Evolutionary conservation across 352 stramenopile genomes (phyloP), one percentile per base, ranked within the genome.

Genomic region (Phytopythium montanum): DNA sequence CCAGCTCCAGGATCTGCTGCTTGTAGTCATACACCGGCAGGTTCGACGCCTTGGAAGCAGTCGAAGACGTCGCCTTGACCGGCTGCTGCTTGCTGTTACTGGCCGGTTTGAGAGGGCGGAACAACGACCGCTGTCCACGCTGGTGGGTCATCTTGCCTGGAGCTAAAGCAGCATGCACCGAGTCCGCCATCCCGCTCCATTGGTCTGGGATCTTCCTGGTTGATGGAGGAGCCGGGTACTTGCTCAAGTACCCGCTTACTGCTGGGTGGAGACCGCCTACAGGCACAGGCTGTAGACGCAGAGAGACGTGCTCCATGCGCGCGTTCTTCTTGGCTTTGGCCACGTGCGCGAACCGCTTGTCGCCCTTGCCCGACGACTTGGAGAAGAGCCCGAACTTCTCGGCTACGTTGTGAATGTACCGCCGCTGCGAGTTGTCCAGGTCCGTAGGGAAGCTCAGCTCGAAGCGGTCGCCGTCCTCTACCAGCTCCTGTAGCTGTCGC

Each of bases 241-340:
- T 64, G 19, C 60, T 50, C 36, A 93, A 73, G 28, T 89, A 87
- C 3, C 75, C 31, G 16, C 56, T 50, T 23, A 90, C 62, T 0
- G 62, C 26, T n/a, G 65, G 61, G 12, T 79, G 72, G 46, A 91
- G 70, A 69, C 79, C 81, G 58, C 61, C 51, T 10, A 71, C 60
- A 2, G 63, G 49, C 23, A 76, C 66, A 2, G 82, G 54, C 34
- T 61, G 31, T 13, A 90, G 44, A 5, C 79, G 79, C 25, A 91
- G 61, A 16, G 79, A 91, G 19, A 94, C 65, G 13, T 88, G 39
- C 62, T 91, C 46, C 83, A 90, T 90, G n/a, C 72, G 69, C 29
- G 81, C 81, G 58, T 89, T 94, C 66, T 88, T 91, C 70, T 92
- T 92, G 26, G 87, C 79, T 56, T 88, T 89, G 28, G 81, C 82